A percentile compares a stretch with the other conserved stretches of the same genome.
phyloP scores from a whole-genome alignment of 345 rosid genomes.

The Lumnitzera racemosa region DNA sequence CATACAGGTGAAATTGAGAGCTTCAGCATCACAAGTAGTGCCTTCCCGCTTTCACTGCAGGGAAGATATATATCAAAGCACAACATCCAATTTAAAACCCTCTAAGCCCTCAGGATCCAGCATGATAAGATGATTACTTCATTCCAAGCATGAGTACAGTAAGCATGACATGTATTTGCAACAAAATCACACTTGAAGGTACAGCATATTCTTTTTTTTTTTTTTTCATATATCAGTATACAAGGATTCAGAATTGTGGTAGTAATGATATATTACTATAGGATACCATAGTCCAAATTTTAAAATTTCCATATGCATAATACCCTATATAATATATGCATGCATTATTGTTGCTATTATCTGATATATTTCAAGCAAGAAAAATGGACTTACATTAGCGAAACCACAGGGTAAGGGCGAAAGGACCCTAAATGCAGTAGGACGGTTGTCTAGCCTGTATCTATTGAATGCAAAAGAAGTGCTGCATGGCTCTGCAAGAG shows the following conservation, averaged over 20 bases:
- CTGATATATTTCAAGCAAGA: conserved; percentile 4
- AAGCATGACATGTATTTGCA: neutral
- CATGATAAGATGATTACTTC: neutral
- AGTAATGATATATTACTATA: too few species aligned
- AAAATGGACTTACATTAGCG: conserved; percentile 53
- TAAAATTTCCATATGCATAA: neutral
- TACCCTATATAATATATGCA: neutral
- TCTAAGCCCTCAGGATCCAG: too few species aligned
- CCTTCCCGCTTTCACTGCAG: too few species aligned
- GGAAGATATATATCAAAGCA: too few species aligned
- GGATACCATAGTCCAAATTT: too few species aligned
- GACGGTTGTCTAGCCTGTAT: conserved; percentile 81
- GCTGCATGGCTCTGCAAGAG: conserved; percentile 23
- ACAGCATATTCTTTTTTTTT: too few species aligned
- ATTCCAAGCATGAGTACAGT: neutral
- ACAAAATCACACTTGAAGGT: too few species aligned
- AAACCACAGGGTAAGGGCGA: conserved; percentile 79
- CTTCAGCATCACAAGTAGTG: too few species aligned
- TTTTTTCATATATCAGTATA: too few species aligned
- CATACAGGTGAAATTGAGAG: too few species aligned
- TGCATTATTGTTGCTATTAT: neutral
- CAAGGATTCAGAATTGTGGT: too few species aligned
- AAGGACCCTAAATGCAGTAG: conserved; percentile 58
- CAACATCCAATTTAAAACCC: too few species aligned
- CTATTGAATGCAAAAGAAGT: conserved; percentile 36